Conservation (phyloP, 2,329 filamentous ascomycete genomes). For the Monascus ruber region DNA sequence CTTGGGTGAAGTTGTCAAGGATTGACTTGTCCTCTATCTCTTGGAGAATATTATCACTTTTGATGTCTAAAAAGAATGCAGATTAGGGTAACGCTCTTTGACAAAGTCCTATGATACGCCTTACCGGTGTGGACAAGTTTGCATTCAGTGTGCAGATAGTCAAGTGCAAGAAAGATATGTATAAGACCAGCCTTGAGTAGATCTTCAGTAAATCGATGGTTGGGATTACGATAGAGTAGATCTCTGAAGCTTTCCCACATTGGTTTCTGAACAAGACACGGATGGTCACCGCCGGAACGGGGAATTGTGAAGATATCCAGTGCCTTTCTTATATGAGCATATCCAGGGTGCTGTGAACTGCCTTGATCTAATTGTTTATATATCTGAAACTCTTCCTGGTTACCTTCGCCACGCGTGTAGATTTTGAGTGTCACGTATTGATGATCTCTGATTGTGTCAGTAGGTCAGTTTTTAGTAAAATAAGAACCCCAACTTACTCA, state of each 20-base stretch:
- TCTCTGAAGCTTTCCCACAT: conserved; percentile 32
- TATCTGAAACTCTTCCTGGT: conserved; percentile 15
- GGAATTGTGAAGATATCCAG: conserved; percentile 23
- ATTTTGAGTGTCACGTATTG: conserved; percentile 15
- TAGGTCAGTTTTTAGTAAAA: conserved; percentile 1
- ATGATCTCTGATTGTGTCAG: conserved; percentile 10
- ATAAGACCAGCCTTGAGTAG: conserved; percentile 29
- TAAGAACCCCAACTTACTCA: conserved; percentile 8
- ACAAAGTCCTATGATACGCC: not conserved
- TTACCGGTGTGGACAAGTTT: conserved; percentile 36
- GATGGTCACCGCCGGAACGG: conserved; percentile 13
- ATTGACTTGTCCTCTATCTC: conserved; percentile 24
- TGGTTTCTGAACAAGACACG: conserved; percentile 23
- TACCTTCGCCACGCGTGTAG: conserved; percentile 10
- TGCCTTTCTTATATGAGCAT: conserved; percentile 16
- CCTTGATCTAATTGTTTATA: conserved; percentile 18
- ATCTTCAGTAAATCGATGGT: conserved; percentile 25
- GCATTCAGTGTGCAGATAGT: conserved; percentile 33
- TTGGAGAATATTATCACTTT: conserved; percentile 32
- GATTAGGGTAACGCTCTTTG: conserved; percentile 1
- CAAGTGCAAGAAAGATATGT: conserved; percentile 30
- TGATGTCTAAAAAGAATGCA: conserved; percentile 25
- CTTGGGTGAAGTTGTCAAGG: conserved; percentile 22
- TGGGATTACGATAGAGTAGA: conserved; percentile 26
- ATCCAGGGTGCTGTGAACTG: conserved; percentile 15